Conservation (phyloP, 805 yeast species). For the Wickerhamomyces strasburgensis region DNA sequence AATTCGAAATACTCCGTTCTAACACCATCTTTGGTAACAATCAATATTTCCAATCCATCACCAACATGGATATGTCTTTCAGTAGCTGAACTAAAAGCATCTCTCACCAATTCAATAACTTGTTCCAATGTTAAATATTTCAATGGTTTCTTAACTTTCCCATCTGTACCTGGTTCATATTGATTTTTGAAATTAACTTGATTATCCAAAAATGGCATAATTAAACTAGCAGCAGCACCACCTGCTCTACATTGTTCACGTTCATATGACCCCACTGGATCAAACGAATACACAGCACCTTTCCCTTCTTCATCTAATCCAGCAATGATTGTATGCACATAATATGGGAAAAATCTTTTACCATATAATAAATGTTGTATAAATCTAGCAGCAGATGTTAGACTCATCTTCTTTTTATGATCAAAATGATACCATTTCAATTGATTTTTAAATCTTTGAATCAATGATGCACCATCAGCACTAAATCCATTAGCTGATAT, state of each 20-base stretch:
- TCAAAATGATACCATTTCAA: constrained; percentile 92
- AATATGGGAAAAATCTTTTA: constrained; percentile 94
- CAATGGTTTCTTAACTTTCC: constrained; percentile 54
- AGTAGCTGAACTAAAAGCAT: constrained; percentile 93
- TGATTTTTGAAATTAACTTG: constrained; percentile 97
- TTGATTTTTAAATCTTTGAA: constrained; percentile 59
- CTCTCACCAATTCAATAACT: constrained; percentile 82
- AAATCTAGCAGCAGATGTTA: constrained; percentile 80
- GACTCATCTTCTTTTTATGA: constrained; percentile 65
- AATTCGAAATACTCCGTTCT: constrained; percentile 77
- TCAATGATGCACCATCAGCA: constrained; percentile 87
- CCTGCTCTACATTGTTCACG: constrained; percentile 97
- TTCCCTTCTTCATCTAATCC: constrained; percentile 84
- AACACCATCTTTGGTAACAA: constrained; percentile 92
- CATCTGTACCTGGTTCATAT: constrained; percentile 71
- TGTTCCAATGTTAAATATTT: constrained; percentile 73
- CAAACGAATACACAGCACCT: constrained; percentile 94
- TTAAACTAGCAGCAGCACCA: constrained; percentile 93
- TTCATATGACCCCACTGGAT: constrained; percentile 97
- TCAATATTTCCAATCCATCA: constrained; percentile 87
- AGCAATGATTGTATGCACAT: constrained; percentile 90
- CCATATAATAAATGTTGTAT: constrained; percentile 88
- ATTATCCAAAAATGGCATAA: constrained; percentile 96
- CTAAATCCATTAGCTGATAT: constrained; percentile 95
- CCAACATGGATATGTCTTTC: constrained; percentile 99